Evolutionary conservation across 2,329 filamentous ascomycete genomes (phyloP).

Genomic region (Penicillium sp.): DNA sequence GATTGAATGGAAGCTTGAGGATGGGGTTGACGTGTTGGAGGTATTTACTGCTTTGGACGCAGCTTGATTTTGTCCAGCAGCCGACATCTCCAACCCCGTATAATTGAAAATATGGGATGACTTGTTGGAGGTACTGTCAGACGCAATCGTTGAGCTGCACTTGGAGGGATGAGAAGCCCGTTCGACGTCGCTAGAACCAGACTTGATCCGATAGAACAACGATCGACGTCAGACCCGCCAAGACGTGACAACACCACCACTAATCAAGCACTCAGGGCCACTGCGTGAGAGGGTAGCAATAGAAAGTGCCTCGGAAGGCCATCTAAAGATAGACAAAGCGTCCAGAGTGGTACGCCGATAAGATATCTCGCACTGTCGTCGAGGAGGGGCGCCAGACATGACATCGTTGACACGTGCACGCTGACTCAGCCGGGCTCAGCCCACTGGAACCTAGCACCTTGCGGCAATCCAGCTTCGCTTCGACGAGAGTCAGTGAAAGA

Average conservation of each 20-base stretch:
- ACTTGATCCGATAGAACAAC: constrained; percentile 10
- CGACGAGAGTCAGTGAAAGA: constrained; percentile 11
- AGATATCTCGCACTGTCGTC: constrained; percentile 6
- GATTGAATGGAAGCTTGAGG: constrained; percentile 29
- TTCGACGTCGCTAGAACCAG: constrained; percentile 3
- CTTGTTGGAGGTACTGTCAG: too few relatives aligned
- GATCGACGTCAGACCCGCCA: constrained; percentile 5
- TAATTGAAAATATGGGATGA: not conserved
- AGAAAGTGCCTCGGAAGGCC: constrained; percentile 16
- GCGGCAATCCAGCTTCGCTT: constrained; percentile 17
- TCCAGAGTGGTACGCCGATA: constrained; percentile 13
- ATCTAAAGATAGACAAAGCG: constrained; percentile 19
- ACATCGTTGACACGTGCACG: constrained; percentile 18
- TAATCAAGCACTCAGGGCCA: not conserved
- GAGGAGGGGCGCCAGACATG: constrained; percentile 17
- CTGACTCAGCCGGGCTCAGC: constrained; percentile 12
- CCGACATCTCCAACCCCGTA: constrained; percentile 34
- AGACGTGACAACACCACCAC: constrained; percentile 6
- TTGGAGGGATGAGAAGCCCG: too few relatives aligned
- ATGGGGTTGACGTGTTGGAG: constrained; percentile 27
- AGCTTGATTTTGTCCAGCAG: constrained; percentile 30
- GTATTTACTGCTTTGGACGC: constrained; percentile 38
- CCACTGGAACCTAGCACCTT: not conserved
- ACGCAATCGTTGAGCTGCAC: too few relatives aligned
- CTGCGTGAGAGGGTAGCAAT: constrained; percentile 3